Base-by-base conservation (phyloP, 495 filamentous ascomycete species). In the Aspergillus kassunensis region DNA sequence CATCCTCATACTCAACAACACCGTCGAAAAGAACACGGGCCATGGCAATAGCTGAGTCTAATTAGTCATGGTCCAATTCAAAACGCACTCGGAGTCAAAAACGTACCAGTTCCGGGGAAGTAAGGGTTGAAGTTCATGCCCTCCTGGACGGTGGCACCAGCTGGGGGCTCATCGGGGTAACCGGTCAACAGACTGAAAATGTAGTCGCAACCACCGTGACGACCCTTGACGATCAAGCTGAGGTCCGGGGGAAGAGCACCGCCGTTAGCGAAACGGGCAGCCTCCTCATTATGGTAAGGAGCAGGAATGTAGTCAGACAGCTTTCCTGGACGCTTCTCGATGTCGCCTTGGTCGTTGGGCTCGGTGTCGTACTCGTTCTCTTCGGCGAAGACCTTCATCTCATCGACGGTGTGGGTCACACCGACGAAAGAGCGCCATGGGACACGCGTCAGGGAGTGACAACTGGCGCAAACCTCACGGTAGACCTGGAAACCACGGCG, bases 121-220 rank as follows among this genome's bases (percentile, higher is more conserved):
- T 97, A 99, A 23, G 93, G 93, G 83, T 99, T 99, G 83, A 99
- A 99, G 82, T 97, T 95, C 68, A 99, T 83, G 56, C 93, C 93
- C 52, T 84, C 80, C 51, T 80, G 79, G 57, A 99, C 82, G 53
- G 74, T 69, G 54, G 84, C 89, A 61, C 93, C 93, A 34, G 93
- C 87, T 11, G 93, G 93, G 41, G 90, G 81, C 76, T 99, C 92
- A 60, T 99, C 93, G 49, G 93, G 93, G 70, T 99, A 99, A 54
- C 93, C 93, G n/a, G 93, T 99, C 68, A 99, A 74, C 60, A 99
- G 80, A 67, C 75, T 87, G 81, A 97, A 99, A 71, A 99, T 85
- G 78, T 99, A 99, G 76, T 99, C 81, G 81, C 92, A 96, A 56
- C 93, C 93, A 64, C 92, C 95, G 77, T 99, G 95, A 62, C 95